Base-by-base conservation (phyloP, 1,284 basidiomycete species). In the Rhizopogon hawkerae region DNA sequence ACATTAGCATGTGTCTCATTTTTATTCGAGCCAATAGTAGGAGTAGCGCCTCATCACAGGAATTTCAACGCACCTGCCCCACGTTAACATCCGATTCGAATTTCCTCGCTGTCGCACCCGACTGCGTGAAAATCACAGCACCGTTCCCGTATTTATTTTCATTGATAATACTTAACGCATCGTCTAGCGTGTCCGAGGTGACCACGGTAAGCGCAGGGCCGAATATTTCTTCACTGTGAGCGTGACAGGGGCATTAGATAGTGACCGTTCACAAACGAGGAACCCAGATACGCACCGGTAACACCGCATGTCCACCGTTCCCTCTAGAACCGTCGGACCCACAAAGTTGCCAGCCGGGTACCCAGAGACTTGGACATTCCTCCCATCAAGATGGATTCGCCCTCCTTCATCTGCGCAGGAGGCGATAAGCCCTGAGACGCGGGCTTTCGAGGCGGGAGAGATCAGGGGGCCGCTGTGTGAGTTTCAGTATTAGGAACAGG, bases 101-200 rank as follows among this genome's bases (percentile, higher is more conserved):
- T 69, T 89, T 90, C 54, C 95, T 83, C 16, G 92, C 94, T 5
- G 92, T 92, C 29, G 94, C 89, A n/a, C 95, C 95, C 43, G 88
- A 92, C 69, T 94, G 90, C 29, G 95, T 98, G 68, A 97, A 98
- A 63, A 97, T 92, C 18, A 92, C 89, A n/a, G 92, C 83, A 26
- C 94, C 95, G 64, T 98, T 98, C 2, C 94, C 90, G 63, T 90
- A 96, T 62, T 72, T 77, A 71, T 96, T 97, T 49, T 74, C 70
- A 70, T 97, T 97, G 70, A 97, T 85, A 56, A 96, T 83, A 34
- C 82, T 80, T 54, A 97, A 77, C 16, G 93, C 95, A 57, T 97
- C 91, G 57, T 98, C 93, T 41, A 98, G 74, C 1, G 85, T 92
- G 48, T 92, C 83, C 5, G 87, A 90, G 48, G 80, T 75, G 57